phyloP scores from a whole-genome alignment of 768 basidiomycete species.

The Panaeolus cyanescens region DNA sequence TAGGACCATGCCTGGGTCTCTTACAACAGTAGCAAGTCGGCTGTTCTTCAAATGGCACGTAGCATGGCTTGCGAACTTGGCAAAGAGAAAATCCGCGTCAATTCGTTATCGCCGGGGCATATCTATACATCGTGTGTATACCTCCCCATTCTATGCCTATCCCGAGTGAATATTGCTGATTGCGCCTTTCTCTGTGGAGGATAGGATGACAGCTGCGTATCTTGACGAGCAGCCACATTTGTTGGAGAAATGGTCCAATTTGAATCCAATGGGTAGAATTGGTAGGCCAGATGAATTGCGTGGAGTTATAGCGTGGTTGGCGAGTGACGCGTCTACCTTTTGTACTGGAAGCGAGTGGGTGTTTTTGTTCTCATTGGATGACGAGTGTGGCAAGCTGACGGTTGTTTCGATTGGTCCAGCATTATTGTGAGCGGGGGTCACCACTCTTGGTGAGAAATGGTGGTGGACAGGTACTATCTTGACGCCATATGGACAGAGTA shows the following conservation, averaged over 20 bases:
- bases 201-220: slow-evolving; percentile 5
- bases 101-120: slow-evolving; percentile 75
- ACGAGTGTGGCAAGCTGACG: not conserved
- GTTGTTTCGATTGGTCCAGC: slow-evolving; percentile 28
- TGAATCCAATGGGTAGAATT: slow-evolving; percentile 63
- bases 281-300: slow-evolving; percentile 67
- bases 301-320: slow-evolving; percentile 63
- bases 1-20: slow-evolving; percentile 77
- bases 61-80: slow-evolving; percentile 85
- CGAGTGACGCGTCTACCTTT: slow-evolving; percentile 68
- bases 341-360: slow-evolving; percentile 67
- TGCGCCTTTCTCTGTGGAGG: not conserved
- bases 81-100: slow-evolving; percentile 65
- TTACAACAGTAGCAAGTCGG: slow-evolving; percentile 79
- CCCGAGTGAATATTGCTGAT: not conserved
- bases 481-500: not conserved
- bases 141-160: not conserved
- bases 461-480: not conserved
- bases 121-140: slow-evolving; percentile 58
- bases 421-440: slow-evolving; percentile 67
- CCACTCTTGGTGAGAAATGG: slow-evolving; percentile 52
- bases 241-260: slow-evolving; percentile 49
- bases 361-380: not conserved
- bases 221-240: slow-evolving; percentile 51
- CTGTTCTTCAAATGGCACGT: slow-evolving; percentile 77